Evolutionary conservation across 75 land plant genomes (phyloP).

Genomic region (Cupressus sempervirens): DNA sequence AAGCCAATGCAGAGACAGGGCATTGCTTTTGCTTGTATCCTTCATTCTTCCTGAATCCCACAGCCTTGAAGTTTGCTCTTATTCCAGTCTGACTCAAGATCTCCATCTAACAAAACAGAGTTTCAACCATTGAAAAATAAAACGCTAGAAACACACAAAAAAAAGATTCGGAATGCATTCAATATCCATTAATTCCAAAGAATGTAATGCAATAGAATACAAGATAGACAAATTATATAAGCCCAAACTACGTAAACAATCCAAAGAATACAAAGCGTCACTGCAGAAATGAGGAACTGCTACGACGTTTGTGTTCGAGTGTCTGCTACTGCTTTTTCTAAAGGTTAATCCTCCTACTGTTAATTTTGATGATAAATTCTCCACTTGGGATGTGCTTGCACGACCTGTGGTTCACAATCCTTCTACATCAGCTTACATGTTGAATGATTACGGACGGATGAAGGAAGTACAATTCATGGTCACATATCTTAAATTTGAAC

Average conservation of each 20-base stretch:
- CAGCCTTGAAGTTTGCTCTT: not conserved
- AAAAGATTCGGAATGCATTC: not conserved
- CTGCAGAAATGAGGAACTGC: no score
- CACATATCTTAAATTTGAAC: not conserved
- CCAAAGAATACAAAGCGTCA: no score
- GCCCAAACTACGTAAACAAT: no score
- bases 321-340: not conserved
- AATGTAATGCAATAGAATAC: not conserved
- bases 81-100: not conserved
- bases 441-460: not conserved
- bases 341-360: no score
- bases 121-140: not conserved
- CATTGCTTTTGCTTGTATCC: not conserved
- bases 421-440: not conserved
- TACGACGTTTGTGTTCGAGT: no score
- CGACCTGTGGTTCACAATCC: not conserved
- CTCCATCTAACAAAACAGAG: slow-evolving; percentile 2
- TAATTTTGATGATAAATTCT: no score
- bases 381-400: no score
- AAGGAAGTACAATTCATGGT: not conserved
- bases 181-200: not conserved
- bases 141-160: not conserved
- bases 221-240: no score
- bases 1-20: not conserved
- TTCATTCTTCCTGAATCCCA: not conserved